These are phyloP conservation scores for Colletotrichum liaoningense DNA, from an alignment of 2,329 filamentous ascomycete species.

Conservation along the genomic window DNA sequence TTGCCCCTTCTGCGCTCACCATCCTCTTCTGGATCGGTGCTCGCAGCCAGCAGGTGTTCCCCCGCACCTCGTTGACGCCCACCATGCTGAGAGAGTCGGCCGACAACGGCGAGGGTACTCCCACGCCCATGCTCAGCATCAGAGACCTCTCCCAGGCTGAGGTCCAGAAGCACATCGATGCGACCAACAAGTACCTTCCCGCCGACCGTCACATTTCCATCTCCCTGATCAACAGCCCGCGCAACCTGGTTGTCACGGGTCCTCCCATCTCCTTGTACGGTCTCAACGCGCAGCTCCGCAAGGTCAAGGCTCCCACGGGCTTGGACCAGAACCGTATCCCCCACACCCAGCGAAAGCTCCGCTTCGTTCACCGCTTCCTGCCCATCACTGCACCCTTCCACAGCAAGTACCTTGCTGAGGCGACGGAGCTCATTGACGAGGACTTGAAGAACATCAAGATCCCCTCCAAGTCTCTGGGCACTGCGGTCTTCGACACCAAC, in stretches of 20 bases:
- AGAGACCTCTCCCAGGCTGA: constrained; percentile 89
- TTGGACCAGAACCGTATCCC: constrained; percentile 95
- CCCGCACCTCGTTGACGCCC: constrained; percentile 91
- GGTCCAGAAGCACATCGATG: constrained; percentile 96
- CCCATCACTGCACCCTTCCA: constrained; percentile 99
- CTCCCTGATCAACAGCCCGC: constrained; percentile 94
- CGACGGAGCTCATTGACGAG: constrained; percentile 84
- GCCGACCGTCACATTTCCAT: constrained; percentile 93
- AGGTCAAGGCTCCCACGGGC: constrained; percentile 97
- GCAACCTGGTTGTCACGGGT: constrained; percentile 96
- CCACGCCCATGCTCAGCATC: constrained; percentile 98
- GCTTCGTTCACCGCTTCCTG: constrained; percentile 96
- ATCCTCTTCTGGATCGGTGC: constrained; percentile 99
- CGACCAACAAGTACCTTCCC: constrained; percentile 95
- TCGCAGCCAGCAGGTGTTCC: constrained; percentile 96
- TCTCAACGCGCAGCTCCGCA: constrained; percentile 93
- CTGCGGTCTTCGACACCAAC: constrained; percentile 91
- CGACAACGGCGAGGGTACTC: constrained; percentile 93
- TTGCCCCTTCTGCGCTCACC: constrained; percentile 83
- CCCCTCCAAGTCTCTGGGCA: constrained; percentile 77
- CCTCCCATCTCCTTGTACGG: constrained; percentile 96
- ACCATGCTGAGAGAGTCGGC: constrained; percentile 91
- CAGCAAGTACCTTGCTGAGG: constrained; percentile 90
- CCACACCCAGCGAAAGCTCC: constrained; percentile 94
- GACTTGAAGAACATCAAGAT: constrained; percentile 88